Conservation (phyloP, 2,329 filamentous ascomycete genomes). For the Verticillium tricorpus region DNA sequence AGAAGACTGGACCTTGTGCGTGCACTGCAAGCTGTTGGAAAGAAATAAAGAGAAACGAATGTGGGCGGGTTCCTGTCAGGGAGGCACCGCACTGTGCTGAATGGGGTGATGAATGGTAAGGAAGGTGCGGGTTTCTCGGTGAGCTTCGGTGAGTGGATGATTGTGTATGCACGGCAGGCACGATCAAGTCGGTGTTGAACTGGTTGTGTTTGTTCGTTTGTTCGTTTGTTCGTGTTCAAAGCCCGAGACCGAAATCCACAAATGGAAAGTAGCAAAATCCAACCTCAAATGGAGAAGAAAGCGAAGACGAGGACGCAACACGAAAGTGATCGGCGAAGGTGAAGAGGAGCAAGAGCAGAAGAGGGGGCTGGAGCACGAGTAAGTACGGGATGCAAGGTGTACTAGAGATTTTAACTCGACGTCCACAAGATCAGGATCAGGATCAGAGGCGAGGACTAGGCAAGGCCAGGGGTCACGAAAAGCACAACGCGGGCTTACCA, state of each 20-base stretch:
- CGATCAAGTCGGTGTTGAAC: neutral
- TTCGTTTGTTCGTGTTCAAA: neutral
- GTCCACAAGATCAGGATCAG: neutral
- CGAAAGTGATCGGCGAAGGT: conserved; percentile 3
- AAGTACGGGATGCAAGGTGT: neutral
- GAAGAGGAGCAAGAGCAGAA: neutral
- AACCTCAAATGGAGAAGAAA: neutral
- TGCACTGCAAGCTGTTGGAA: conserved; percentile 2
- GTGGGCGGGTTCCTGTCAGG: neutral
- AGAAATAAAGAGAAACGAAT: neutral
- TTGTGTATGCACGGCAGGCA: neutral
- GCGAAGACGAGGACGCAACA: neutral
- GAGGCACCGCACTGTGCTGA: neutral
- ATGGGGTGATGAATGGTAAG: neutral
- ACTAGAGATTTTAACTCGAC: neutral
- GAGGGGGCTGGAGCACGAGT: neutral
- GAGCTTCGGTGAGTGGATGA: neutral
- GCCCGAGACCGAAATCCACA: neutral
- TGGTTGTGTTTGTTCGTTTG: neutral
- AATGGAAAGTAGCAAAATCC: neutral
- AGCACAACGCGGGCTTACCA: neutral
- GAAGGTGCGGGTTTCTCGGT: neutral
- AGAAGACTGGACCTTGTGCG: neutral
- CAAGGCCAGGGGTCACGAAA: conserved; percentile 4
- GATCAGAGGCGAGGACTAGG: conserved; percentile 1